Conservation (phyloP, 805 yeast species). For the Metschnikowia continentalis region DNA sequence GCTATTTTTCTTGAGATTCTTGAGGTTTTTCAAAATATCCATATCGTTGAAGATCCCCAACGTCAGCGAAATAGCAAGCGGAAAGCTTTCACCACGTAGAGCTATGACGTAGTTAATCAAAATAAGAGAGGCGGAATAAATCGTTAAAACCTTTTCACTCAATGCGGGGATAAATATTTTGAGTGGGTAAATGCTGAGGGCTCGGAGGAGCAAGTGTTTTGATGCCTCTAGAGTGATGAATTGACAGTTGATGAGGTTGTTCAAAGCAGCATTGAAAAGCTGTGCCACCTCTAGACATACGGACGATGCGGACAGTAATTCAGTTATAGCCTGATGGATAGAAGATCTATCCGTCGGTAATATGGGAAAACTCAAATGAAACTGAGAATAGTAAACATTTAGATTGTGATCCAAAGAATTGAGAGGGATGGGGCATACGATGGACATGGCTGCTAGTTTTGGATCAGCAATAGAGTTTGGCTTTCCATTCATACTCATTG, state of each 20-base stretch:
- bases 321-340: conserved; percentile 15
- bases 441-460: not conserved
- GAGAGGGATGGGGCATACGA: conserved; percentile 4
- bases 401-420: conserved; percentile 12
- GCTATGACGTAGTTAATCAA: conserved; percentile 52
- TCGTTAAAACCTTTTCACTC: conserved; percentile 24
- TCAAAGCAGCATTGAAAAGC: conserved; percentile 38
- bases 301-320: conserved; percentile 16
- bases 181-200: conserved; percentile 36
- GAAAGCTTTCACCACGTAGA: conserved; percentile 56
- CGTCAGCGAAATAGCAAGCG: conserved; percentile 49
- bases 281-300: conserved; percentile 34
- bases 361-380: conserved; percentile 45
- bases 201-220: conserved; percentile 30
- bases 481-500: not conserved
- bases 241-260: conserved; percentile 36
- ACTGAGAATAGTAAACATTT: conserved; percentile 37
- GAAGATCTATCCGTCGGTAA: conserved; percentile 32
- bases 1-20: not conserved
- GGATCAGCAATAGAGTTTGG: not conserved
- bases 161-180: not conserved
- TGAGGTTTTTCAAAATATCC: conserved; percentile 43
- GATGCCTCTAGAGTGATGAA: conserved; percentile 29
- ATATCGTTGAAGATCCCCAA: conserved; percentile 41
- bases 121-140: conserved; percentile 29